Evolutionary conservation across 257 asterid genomes (phyloP), one percentile per base, ranked within the genome.

Genomic region (Plantago ovata): DNA sequence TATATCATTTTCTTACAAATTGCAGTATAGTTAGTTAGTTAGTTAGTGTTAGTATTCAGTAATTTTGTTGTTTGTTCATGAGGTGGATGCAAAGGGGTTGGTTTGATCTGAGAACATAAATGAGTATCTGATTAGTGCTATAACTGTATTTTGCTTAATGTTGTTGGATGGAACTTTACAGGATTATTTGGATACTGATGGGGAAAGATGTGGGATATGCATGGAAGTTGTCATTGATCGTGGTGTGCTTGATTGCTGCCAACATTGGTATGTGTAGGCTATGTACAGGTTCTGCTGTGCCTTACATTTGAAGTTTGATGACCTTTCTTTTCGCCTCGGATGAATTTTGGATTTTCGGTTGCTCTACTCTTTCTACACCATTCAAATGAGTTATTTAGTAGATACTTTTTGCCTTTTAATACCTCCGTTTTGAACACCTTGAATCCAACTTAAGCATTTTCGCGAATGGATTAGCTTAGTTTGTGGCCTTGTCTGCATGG

Each of bases 181-280:
- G 97, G 94, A 86, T 45, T 80, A 69, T 76, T 61, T 77, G 61
- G 76, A 70, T 74, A 68, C 76, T 45, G 95, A 84, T 55, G 95
- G 97, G 28, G 98, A 85, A 72, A 75, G 95, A 66, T 92, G 98
- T 76, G 98, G 98, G 58, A 88, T 92, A 67, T 92, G 98, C 69
- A 88, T 78, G 95, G 95, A 86, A 71, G 69, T 77, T 50, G 95
- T 92, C 63, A 69, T 92, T 51, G 97, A 92, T 69, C 75, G 97
- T 77, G 98, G 98, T 11, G 95, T 92, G 57, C 86, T 92, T 52
- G 98, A 92, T 81, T 92, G 98, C 84, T 92, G 98, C 75, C 94
- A 88, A 58, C 98, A 92, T 57, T 92, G 98, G 98, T 92, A 80
- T 58, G 75, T 56, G 45, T 20, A 16, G 65, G 63, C 38, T 78